These are phyloP conservation scores for Dryas octopetala DNA, from an alignment of 306 rosid species.

Conservation along the genomic window DNA sequence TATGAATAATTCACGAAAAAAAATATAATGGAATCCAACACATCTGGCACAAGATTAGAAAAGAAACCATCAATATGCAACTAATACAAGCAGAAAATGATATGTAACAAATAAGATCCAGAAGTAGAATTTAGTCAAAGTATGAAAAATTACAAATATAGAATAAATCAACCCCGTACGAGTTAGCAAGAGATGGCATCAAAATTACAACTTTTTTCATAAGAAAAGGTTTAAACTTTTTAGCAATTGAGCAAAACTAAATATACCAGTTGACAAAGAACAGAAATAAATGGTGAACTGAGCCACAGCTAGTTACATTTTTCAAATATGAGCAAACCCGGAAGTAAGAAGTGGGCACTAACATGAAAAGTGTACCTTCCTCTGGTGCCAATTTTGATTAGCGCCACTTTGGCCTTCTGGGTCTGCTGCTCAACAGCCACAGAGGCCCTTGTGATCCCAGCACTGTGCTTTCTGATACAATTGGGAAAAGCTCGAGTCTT, in stretches of 20 bases:
- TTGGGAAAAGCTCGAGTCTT: constrained; percentile 36
- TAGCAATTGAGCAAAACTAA: background rate
- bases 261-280: background rate
- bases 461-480: constrained; percentile 25
- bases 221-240: background rate
- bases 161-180: background rate
- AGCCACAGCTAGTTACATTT: constrained; percentile 9
- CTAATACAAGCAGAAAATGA: background rate
- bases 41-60: background rate
- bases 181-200: background rate
- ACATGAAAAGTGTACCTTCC: constrained; percentile 62
- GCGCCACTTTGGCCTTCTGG: constrained; percentile 52
- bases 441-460: constrained; percentile 52
- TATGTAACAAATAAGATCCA: background rate
- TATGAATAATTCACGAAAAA: constrained; percentile 30
- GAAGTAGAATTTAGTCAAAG: background rate
- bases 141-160: too few relatives aligned
- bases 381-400: constrained; percentile 79
- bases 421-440: constrained; percentile 67
- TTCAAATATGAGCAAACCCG: background rate
- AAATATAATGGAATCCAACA: background rate
- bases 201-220: background rate
- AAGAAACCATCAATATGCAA: constrained; percentile 8
- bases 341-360: background rate
- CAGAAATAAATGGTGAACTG: background rate